Evolutionary conservation across 768 basidiomycete species (phyloP), one percentile per base, ranked within the genome.

Genomic region (Russula ochroleuca): DNA sequence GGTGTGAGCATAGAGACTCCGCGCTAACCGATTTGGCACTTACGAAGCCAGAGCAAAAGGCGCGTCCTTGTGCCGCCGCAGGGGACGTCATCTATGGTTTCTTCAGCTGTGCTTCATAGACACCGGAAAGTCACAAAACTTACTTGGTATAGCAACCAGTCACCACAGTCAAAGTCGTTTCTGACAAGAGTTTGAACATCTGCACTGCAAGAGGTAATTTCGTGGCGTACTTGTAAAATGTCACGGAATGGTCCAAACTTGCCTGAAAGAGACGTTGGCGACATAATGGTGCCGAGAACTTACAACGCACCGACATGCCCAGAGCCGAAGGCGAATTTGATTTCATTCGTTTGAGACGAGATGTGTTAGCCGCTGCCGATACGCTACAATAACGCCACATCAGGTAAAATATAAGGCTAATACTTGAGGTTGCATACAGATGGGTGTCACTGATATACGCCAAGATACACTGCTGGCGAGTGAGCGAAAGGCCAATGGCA

Each of bases 131-230:
- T 31, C 38, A 33, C 23, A 11, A 17, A 35, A 74, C 85, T 64
- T 68, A 90, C 90, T 57, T 86, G 85, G 68, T 91, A 88, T 59
- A 94, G 80, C 37, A 93, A 67, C 84, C 91, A 93, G 63, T 92
- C 87, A 31, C 85, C 86, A 69, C 87, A 90, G 70, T 90, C 79
- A 69, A 94, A 90, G 52, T 80, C 74, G 69, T 92, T 80, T 67
- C 90, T 92, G 33, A 67, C 37, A 52, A 71, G 33, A 19, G 48
- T 5, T 57, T 57, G 25, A 63, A 37, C 21, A 13, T 37, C 40
- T 28, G 40, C 23, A 9, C 40, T 17, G 33, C 15, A 49, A 23
- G 25, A 48, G 13, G 25, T 11, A 5, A 48, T 41, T 41, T 37
- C 38, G 25, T n/a, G 17, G 69, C 83, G 70, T 72, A 88, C 89